Evolutionary conservation across 2,329 filamentous ascomycete genomes (phyloP).

Genomic region (Aspergillus arachidicola): DNA sequence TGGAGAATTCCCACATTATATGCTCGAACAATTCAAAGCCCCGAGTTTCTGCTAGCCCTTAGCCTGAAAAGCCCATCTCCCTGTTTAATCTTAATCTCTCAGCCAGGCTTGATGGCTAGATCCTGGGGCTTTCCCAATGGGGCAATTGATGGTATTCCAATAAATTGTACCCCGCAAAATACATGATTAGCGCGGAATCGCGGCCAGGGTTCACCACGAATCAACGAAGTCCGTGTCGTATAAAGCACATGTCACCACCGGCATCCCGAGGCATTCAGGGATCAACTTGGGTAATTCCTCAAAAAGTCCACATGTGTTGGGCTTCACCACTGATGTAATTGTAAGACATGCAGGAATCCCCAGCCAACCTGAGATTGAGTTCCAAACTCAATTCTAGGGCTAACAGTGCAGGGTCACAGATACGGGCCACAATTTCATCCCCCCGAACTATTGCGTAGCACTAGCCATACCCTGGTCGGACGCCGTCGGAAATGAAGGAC

Average conservation of each 20-base stretch:
- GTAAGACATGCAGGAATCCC: neutral
- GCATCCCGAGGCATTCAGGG: neutral
- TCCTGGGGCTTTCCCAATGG: neutral
- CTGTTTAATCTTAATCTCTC: neutral
- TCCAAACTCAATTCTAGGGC: neutral
- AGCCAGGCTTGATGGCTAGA: neutral
- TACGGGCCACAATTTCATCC: neutral
- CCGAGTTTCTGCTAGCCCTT: neutral
- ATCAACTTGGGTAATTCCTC: neutral
- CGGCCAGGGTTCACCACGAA: neutral
- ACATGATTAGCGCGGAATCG: neutral
- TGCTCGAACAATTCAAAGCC: neutral
- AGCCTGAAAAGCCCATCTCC: neutral
- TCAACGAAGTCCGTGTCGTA: neutral
- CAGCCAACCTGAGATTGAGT: neutral
- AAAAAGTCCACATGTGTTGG: neutral
- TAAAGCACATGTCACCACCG: conserved; percentile 1
- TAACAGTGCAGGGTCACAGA: neutral
- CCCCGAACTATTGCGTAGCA: neutral
- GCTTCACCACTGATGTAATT: neutral
- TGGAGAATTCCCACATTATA: neutral
- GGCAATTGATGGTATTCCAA: neutral
- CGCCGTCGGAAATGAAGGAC: neutral
- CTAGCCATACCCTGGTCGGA: neutral
- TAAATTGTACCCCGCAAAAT: conserved; percentile 10